Conservation (phyloP, 441 rosid genomes). For the Viola pubescens region DNA sequence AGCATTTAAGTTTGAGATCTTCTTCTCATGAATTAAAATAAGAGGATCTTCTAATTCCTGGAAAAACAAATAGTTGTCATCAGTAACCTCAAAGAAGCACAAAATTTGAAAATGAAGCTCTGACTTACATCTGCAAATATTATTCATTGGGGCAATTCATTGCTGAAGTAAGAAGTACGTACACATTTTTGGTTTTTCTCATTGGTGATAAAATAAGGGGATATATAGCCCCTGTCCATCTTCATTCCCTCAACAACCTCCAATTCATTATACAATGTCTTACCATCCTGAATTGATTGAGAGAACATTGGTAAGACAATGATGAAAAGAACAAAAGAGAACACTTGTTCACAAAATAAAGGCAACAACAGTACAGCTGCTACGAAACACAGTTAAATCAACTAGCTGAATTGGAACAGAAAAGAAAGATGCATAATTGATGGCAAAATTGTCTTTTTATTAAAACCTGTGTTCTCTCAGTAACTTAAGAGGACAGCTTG, state of each 20-base stretch:
- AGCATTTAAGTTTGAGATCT: slow-evolving; percentile 50
- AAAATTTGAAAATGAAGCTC: background rate
- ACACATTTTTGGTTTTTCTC: slow-evolving; percentile 66
- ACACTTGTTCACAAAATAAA: background rate
- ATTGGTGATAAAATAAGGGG: slow-evolving; percentile 65
- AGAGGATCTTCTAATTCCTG: slow-evolving; percentile 76
- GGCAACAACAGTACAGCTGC: background rate
- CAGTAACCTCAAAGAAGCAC: background rate
- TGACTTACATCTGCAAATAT: background rate
- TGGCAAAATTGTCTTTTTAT: no score
- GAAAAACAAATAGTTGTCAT: background rate
- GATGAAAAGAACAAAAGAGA: background rate
- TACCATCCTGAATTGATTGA: slow-evolving; percentile 45
- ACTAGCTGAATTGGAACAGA: no score
- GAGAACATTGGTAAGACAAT: no score
- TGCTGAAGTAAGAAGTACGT: slow-evolving; percentile 16
- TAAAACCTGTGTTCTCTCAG: no score
- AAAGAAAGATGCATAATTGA: no score
- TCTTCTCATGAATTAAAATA: slow-evolving; percentile 69
- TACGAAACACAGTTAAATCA: no score
- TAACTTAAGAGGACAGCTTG: no score
- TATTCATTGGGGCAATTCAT: background rate
- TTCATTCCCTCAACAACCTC: slow-evolving; percentile 85
- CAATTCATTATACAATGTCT: slow-evolving; percentile 54
- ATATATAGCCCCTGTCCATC: slow-evolving; percentile 63